Evolutionary conservation across 805 yeast species (phyloP), one percentile per base, ranked within the genome.

Genomic region (Starmerella khaoyaiensis): DNA sequence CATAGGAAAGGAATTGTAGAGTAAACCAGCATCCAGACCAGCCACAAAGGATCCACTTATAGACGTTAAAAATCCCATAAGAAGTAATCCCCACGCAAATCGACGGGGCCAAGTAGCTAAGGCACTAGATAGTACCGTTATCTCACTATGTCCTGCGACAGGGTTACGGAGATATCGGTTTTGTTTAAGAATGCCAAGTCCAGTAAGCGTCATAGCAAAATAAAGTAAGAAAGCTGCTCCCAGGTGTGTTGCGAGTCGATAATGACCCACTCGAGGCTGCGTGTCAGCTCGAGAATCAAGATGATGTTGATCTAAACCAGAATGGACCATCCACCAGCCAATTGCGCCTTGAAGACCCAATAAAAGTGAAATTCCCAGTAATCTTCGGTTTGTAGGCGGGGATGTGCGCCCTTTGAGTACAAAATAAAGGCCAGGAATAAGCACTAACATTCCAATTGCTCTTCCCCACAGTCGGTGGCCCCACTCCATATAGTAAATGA

Each of bases 251-350:
- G 97, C 84, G 36, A 90, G 66, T 58, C 98, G 71, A 56, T 90
- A 90, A 54, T 82, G 97, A 4, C 95, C 81, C 3, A 90, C 98
- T 0, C 98, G 83, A n/a, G 98, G 98, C 55, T 87, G 93, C 1
- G 94, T 75, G 31, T 72, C 79, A 56, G 94, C 71, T 21, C 54
- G 52, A 47, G 78, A 84, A 17, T 69, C 70, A 33, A 90, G 63
- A 53, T 78, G 78, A 30, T 76, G 69, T 52, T 78, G 79, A 55
- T 84, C 93, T 39, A 90, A 67, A 21, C 98, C 98, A 8, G 95
- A 82, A 52, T 80, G 75, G 36, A 90, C 98, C 98, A 90, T 90
- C 99, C 99, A 90, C 98, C 98, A 90, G 22, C 98, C 98, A 48
- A 90, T 78, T 36, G 77, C 79, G 36, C 98, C 98, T 64, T 90